These are phyloP conservation scores for Didymella pinodella DNA, from an alignment of 2,329 filamentous ascomycete genomes.

Conservation along the genomic window DNA sequence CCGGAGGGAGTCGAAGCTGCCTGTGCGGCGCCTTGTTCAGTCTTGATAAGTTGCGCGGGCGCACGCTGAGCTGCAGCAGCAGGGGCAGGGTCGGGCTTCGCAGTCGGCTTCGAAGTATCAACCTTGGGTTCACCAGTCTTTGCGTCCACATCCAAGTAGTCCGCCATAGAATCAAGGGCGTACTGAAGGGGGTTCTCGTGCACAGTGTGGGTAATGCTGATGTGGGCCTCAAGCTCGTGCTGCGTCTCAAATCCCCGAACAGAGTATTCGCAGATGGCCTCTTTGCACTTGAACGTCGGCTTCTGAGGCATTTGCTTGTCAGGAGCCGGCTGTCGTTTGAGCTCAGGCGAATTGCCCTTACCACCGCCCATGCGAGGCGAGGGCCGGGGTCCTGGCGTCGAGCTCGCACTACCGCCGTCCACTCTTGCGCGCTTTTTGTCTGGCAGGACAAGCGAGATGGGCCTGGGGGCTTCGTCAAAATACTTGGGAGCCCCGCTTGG, in stretches of 20 bases:
- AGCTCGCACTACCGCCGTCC: slow-evolving; percentile 51
- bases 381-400: slow-evolving; percentile 52
- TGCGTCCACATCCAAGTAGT: slow-evolving; percentile 59
- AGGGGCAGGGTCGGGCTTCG: slow-evolving; percentile 32
- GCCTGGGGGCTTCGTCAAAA: slow-evolving; percentile 58
- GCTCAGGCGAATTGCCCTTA: slow-evolving; percentile 54
- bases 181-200: slow-evolving; percentile 66
- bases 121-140: slow-evolving; percentile 51
- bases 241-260: slow-evolving; percentile 64
- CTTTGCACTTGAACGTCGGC: slow-evolving; percentile 62
- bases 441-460: slow-evolving; percentile 66
- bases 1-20: slow-evolving; percentile 49
- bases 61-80: slow-evolving; percentile 30
- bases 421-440: slow-evolving; percentile 64
- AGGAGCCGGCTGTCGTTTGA: slow-evolving; percentile 55
- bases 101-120: slow-evolving; percentile 32
- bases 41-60: slow-evolving; percentile 38
- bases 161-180: slow-evolving; percentile 61
- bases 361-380: slow-evolving; percentile 51
- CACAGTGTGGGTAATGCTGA: slow-evolving; percentile 61
- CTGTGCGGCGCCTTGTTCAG: slow-evolving; percentile 45
- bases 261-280: slow-evolving; percentile 62
- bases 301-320: slow-evolving; percentile 55
- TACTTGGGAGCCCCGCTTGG: slow-evolving; percentile 66
- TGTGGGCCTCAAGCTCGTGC: slow-evolving; percentile 63